Percentiles rank a stretch among this genome's conserved stretches.
phyloP scores from a whole-genome alignment of 2,329 filamentous ascomycete genomes.

The Aspergillus sp. region DNA sequence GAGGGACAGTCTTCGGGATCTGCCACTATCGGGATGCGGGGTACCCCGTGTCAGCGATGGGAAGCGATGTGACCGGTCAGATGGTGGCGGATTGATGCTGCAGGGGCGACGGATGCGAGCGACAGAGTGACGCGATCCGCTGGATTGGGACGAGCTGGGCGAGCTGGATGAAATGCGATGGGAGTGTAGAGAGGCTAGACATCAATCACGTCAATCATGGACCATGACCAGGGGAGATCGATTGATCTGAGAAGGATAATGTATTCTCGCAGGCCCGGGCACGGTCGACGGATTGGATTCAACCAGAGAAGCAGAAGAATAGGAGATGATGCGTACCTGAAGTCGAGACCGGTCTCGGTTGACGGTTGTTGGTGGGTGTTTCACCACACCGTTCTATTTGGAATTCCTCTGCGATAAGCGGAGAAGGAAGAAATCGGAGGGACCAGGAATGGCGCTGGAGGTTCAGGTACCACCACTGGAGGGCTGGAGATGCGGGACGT shows the following conservation, averaged over 20 bases:
- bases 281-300: background rate
- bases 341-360: constrained; percentile 1
- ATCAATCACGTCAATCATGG: background rate
- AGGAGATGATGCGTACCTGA: background rate
- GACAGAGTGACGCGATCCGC: background rate
- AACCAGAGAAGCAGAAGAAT: background rate
- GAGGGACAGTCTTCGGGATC: background rate
- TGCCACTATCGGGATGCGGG: constrained; percentile 3
- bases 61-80: background rate
- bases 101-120: background rate
- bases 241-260: no score
- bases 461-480: background rate
- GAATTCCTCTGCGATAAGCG: background rate
- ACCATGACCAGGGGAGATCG: background rate
- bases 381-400: background rate
- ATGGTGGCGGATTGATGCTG: background rate
- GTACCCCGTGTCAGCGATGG: constrained; percentile 4
- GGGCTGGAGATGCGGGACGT: background rate
- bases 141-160: background rate
- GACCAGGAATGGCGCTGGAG: background rate
- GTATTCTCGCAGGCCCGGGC: background rate
- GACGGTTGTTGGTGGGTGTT: background rate
- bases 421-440: background rate
- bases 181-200: background rate
- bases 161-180: background rate